A percentile compares a stretch with the other conserved stretches of the same genome.
Conservation (phyloP, 2,329 filamentous ascomycete genomes). For the Xylariomycetidae sp. region DNA sequence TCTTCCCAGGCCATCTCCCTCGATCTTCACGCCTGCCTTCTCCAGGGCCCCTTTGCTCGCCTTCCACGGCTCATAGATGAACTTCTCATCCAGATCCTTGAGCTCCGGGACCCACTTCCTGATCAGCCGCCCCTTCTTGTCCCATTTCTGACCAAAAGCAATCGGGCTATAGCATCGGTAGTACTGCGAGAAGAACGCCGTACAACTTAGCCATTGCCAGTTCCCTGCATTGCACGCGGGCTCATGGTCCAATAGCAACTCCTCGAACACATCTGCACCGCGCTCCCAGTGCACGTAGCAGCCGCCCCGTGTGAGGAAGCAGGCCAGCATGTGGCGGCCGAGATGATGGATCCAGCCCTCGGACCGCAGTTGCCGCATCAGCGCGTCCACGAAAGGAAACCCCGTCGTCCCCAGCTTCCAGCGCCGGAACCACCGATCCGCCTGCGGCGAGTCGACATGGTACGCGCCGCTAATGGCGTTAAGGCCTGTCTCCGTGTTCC, state of each 20-base stretch:
- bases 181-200: constrained; percentile 70
- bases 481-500: constrained; percentile 34
- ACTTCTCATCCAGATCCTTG: constrained; percentile 56
- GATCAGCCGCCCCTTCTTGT: constrained; percentile 62
- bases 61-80: constrained; percentile 77
- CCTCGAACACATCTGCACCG: constrained; percentile 73
- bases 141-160: constrained; percentile 72
- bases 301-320: constrained; percentile 74
- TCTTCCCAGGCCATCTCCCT: constrained; percentile 39
- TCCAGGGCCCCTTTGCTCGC: constrained; percentile 65
- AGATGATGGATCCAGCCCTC: constrained; percentile 82
- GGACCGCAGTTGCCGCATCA: constrained; percentile 67
- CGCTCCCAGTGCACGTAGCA: constrained; percentile 78
- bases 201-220: constrained; percentile 75
- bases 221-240: constrained; percentile 69
- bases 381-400: constrained; percentile 75
- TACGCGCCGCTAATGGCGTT: constrained; percentile 54
- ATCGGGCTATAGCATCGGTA: constrained; percentile 67
- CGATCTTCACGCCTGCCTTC: constrained; percentile 57
- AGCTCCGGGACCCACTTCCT: constrained; percentile 65
- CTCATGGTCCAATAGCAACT: constrained; percentile 71
- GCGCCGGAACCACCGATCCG: constrained; percentile 61
- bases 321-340: constrained; percentile 72
- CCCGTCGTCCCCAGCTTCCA: constrained; percentile 68
- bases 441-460: constrained; percentile 56